Conservation (phyloP, 805 yeast species). For the Hemisphaericaspora nanyangensis region DNA sequence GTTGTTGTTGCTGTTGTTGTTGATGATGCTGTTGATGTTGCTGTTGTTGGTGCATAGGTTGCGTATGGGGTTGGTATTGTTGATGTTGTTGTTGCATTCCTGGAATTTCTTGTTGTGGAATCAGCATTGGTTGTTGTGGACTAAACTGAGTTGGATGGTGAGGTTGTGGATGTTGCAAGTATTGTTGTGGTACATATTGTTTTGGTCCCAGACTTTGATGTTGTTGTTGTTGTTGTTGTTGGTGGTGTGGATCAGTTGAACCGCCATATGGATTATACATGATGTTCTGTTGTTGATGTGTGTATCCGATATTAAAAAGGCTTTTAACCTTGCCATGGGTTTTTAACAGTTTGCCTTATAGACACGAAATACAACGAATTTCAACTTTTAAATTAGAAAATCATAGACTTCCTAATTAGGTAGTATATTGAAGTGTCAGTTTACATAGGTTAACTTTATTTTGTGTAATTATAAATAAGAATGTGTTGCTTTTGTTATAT, state of each 20-base stretch:
- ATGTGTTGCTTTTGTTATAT: too few species aligned
- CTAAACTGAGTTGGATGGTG: conserved; percentile 18
- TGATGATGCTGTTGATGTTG: conserved; percentile 15
- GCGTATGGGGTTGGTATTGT: conserved; percentile 17
- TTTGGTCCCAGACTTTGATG: too few species aligned
- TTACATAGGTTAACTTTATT: neutral
- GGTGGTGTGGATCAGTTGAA: conserved; percentile 14
- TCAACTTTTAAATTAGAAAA: neutral
- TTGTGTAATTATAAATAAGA: too few species aligned
- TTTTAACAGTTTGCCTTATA: too few species aligned
- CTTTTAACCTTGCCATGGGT: too few species aligned
- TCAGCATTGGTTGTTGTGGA: conserved; percentile 14
- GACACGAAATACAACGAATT: too few species aligned
- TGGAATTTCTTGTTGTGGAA: conserved; percentile 38
- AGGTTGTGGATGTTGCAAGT: conserved; percentile 31
- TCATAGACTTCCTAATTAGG: conserved; percentile 1
- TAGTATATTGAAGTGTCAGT: neutral
- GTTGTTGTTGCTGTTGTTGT: conserved; percentile 14
- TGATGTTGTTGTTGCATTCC: too few species aligned
- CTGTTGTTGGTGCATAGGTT: conserved; percentile 11
- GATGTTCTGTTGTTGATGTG: too few species aligned
- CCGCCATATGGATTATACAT: conserved; percentile 42
- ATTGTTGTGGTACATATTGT: too few species aligned
- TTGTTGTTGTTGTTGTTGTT: conserved; percentile 35
- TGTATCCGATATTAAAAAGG: too few species aligned